phyloP scores from a whole-genome alignment of 306 rosid genomes.

The Gastrolobium bilobum region DNA sequence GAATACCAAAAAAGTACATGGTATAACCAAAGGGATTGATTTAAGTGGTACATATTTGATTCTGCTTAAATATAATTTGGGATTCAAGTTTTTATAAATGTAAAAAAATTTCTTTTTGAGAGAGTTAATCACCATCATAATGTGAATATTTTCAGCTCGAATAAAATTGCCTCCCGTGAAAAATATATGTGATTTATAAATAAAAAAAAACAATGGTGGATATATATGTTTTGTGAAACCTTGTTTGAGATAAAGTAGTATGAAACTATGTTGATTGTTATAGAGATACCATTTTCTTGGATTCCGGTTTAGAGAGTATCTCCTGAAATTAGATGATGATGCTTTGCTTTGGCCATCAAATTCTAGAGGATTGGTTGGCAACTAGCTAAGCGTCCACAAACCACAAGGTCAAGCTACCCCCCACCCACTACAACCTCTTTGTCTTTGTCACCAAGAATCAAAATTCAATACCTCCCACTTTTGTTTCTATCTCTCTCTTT shows the following conservation, averaged over 20 bases:
- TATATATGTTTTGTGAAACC: neutral
- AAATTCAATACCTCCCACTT: slow-evolving; percentile 54
- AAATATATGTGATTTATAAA: too few relatives aligned
- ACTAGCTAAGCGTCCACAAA: slow-evolving; percentile 54
- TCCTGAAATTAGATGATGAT: slow-evolving; percentile 41
- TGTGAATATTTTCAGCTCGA: too few relatives aligned
- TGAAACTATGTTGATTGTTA: neutral
- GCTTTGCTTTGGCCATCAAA: slow-evolving; percentile 53
- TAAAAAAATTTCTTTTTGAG: too few relatives aligned
- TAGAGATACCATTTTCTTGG: slow-evolving; percentile 56
- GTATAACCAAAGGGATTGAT: too few relatives aligned
- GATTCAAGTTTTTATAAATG: too few relatives aligned
- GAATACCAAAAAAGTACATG: neutral
- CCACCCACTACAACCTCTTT: slow-evolving; percentile 47
- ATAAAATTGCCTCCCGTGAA: too few relatives aligned
- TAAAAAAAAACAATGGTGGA: too few relatives aligned
- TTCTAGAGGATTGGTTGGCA: slow-evolving; percentile 58
- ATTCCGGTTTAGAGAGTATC: slow-evolving; percentile 55
- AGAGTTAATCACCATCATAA: too few relatives aligned
- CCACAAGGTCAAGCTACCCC: slow-evolving; percentile 57
- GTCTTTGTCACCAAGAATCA: slow-evolving; percentile 45
- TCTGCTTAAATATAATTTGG: too few relatives aligned
- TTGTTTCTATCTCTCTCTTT: slow-evolving; percentile 6
- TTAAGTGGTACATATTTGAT: too few relatives aligned
- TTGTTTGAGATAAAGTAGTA: slow-evolving; percentile 1